These are phyloP conservation scores for Penicillium angulare DNA, from an alignment of 495 filamentous ascomycete species.

Conservation along the genomic window DNA sequence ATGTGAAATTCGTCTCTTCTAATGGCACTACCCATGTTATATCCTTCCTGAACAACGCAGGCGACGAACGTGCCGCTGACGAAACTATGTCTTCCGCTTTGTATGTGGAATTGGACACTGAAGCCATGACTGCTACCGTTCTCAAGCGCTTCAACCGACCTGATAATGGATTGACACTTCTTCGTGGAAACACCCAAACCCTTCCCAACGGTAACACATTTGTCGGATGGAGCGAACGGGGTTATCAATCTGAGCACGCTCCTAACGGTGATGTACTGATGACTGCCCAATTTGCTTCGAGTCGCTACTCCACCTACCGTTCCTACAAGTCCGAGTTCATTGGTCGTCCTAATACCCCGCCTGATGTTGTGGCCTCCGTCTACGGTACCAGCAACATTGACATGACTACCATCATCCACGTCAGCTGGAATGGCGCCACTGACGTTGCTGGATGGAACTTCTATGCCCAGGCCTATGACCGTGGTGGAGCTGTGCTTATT, in stretches of 20 bases:
- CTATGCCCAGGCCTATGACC: conserved; percentile 30
- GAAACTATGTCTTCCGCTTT: conserved; percentile 50
- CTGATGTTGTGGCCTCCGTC: conserved; percentile 34
- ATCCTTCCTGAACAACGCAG: conserved; percentile 56
- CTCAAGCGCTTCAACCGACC: conserved; percentile 45
- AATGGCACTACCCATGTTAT: conserved; percentile 50
- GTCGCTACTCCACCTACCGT: conserved; percentile 41
- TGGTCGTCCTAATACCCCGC: conserved; percentile 33
- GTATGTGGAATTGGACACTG: conserved; percentile 50
- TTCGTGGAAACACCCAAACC: conserved; percentile 59
- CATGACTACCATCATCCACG: conserved; percentile 39
- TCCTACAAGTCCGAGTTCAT: conserved; percentile 40
- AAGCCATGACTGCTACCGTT: conserved; percentile 45
- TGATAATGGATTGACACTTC: conserved; percentile 48
- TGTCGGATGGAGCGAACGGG: conserved; percentile 57
- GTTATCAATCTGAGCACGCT: conserved; percentile 56
- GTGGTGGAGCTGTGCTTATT: conserved; percentile 25
- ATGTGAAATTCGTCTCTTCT: conserved; percentile 54
- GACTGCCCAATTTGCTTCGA: conserved; percentile 36
- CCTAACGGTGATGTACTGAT: conserved; percentile 52
- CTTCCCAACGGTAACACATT: conserved; percentile 56
- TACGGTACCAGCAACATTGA: conserved; percentile 34
- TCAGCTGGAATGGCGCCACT: conserved; percentile 52
- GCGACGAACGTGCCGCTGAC: conserved; percentile 39
- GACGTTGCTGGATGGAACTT: conserved; percentile 43